These are phyloP conservation scores for Aspergillus coremiiformis DNA, from an alignment of 495 filamentous ascomycete species.

Conservation along the genomic window DNA sequence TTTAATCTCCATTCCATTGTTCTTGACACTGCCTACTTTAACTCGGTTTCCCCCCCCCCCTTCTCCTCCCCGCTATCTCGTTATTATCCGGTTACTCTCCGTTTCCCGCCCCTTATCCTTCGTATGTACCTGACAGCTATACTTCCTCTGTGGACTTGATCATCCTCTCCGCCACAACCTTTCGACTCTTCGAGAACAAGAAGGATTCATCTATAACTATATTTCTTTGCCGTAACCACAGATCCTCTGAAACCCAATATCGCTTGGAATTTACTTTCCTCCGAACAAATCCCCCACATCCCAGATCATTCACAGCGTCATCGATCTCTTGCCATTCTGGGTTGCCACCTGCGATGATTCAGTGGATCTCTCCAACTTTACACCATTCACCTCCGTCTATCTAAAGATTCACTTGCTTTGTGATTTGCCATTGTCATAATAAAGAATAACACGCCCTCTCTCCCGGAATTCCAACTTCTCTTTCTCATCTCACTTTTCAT, in stretches of 20 bases:
- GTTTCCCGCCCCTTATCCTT: too few relatives aligned
- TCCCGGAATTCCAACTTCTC: neutral
- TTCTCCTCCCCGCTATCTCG: neutral
- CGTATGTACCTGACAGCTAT: too few relatives aligned
- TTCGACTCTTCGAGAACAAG: too few relatives aligned
- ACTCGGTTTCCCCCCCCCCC: neutral
- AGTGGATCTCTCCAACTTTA: conserved; percentile 8
- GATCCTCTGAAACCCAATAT: neutral
- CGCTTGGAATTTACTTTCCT: neutral
- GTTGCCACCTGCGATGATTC: conserved; percentile 17
- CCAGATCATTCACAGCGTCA: conserved; percentile 10
- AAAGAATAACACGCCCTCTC: neutral
- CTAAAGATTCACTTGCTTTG: neutral
- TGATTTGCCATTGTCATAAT: neutral
- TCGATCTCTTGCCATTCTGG: neutral
- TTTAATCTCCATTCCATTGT: neutral
- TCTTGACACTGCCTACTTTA: neutral
- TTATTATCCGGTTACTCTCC: too few relatives aligned
- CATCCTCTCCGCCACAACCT: too few relatives aligned
- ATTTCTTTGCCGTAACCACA: too few relatives aligned
- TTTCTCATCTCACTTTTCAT: neutral
- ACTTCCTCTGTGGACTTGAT: too few relatives aligned
- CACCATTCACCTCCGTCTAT: neutral
- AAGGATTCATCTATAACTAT: too few relatives aligned
- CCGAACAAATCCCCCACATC: neutral